These are phyloP conservation scores for Actinomortierella ambigua DNA, from an alignment of 371 early-diverging fungal genomes.

Conservation along the genomic window DNA sequence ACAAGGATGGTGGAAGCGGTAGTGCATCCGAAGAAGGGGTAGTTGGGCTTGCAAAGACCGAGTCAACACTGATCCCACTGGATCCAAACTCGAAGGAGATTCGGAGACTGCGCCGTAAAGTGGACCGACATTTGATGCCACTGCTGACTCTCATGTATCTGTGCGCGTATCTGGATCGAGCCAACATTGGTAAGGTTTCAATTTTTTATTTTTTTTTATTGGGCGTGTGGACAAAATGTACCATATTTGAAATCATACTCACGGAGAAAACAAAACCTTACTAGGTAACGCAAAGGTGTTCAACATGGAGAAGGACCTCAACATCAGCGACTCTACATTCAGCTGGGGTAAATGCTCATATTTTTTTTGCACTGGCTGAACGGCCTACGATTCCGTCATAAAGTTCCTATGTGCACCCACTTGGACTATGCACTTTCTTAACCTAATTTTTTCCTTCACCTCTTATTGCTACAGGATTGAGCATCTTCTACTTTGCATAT, in stretches of 20 bases:
- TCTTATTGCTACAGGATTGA: background rate
- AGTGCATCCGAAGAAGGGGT: constrained; percentile 6
- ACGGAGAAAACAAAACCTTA: too few relatives aligned
- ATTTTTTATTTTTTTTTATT: too few relatives aligned
- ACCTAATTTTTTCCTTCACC: background rate
- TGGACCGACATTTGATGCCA: constrained; percentile 53
- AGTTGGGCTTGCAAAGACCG: background rate
- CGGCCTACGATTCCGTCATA: too few relatives aligned
- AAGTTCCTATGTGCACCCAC: constrained; percentile 19
- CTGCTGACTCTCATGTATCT: constrained; percentile 58
- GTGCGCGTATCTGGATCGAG: constrained; percentile 58
- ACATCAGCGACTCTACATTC: constrained; percentile 46
- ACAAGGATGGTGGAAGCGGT: too few relatives aligned
- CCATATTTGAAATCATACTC: too few relatives aligned
- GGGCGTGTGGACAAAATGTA: too few relatives aligned
- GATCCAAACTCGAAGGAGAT: constrained; percentile 26
- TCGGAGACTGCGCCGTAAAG: constrained; percentile 46
- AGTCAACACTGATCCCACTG: too few relatives aligned
- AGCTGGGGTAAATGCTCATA: constrained; percentile 24
- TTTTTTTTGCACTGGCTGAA: background rate
- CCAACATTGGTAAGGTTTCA: constrained; percentile 61
- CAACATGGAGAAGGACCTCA: constrained; percentile 43
- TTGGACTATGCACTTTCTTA: too few relatives aligned
- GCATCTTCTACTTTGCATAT: constrained; percentile 23
- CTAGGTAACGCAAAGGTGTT: constrained; percentile 51